Percentiles rank a stretch among this genome's conserved stretches.
Evolutionary conservation across 345 rosid genomes (phyloP).

Genomic region (Iberis pinnata): DNA sequence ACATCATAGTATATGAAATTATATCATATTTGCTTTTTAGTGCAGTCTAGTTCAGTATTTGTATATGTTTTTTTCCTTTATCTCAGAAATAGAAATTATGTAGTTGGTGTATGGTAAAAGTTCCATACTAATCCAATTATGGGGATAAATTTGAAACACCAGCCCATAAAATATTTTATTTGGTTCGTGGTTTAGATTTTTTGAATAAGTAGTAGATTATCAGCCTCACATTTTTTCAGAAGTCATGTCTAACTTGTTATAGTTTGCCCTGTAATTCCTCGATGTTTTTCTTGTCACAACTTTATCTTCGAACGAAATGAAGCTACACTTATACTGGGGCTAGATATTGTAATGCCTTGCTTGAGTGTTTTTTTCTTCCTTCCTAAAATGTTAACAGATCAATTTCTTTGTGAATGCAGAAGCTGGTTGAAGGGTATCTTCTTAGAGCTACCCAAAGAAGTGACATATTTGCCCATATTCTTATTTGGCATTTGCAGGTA

Average conservation of each 20-base stretch:
- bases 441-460: slow-evolving; percentile 96
- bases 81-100: slow-evolving; percentile 3
- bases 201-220: too few species aligned
- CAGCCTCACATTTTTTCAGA: not conserved
- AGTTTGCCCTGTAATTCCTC: too few species aligned
- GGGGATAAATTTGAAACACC: not conserved
- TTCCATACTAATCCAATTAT: slow-evolving; percentile 5
- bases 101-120: not conserved
- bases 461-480: slow-evolving; percentile 92
- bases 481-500: slow-evolving; percentile 98
- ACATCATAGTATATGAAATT: slow-evolving; percentile 7
- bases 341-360: not conserved
- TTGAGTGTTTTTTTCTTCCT: slow-evolving; percentile 10
- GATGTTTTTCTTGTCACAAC: not conserved
- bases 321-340: slow-evolving; percentile 5
- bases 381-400: slow-evolving; percentile 7
- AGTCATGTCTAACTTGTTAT: not conserved
- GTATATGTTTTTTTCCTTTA: not conserved
- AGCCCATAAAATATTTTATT: slow-evolving; percentile 2
- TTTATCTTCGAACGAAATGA: not conserved
- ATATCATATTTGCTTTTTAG: not conserved
- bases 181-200: not conserved
- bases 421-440: slow-evolving; percentile 90
- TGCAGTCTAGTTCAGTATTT: not conserved
- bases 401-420: slow-evolving; percentile 41